Evolutionary conservation across 176 grass and related monocot species (phyloP), one percentile per base, ranked within the genome.

Genomic region (Luzula sylvatica): DNA sequence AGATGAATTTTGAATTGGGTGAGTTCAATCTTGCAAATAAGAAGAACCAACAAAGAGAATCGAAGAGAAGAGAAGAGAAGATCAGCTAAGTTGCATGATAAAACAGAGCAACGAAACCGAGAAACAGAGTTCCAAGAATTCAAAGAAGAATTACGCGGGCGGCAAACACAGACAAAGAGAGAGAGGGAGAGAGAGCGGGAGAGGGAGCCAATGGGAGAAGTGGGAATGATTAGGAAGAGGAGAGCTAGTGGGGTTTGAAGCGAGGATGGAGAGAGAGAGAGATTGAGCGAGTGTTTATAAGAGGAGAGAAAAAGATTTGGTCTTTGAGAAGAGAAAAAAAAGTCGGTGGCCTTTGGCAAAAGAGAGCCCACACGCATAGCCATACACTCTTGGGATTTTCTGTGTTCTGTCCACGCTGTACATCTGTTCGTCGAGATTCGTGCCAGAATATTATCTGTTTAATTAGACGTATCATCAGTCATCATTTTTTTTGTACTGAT

Each of bases 281-380:
- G 59, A 71, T 64, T 44, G 61, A 12, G 11, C 7, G 35, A 32
- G 48, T 29, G 59, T 48, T 78, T 47, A 82, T 78, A 78, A 71
- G 26, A 35, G 16, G 11, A 45, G 11, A 45, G 11, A 15, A 46
- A 55, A 48, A 17, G 50, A 66, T 62, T 30, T 29, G 35, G 25
- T 15, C 11, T 24, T 38, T 28, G 42, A 38, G 59, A 38, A n/a
- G n/a, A n/a, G n/a, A n/a, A n/a, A n/a, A n/a, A n/a, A 23, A 42
- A 72, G 54, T 71, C 40, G 83, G 69, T 75, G 24, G 3, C 41
- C 68, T 78, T 26, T 46, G 74, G 26, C 47, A 50, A 0, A 1
- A 4, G 70, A 78, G 78, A 5, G n/a, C 78, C 83, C 83, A 83
- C 65, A 53, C 58, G 58, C 47, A 57, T 75, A 60, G 74, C n/a